These are phyloP conservation scores for Chalaropsis thielavioides DNA, from an alignment of 2,329 filamentous ascomycete genomes.

Conservation along the genomic window DNA sequence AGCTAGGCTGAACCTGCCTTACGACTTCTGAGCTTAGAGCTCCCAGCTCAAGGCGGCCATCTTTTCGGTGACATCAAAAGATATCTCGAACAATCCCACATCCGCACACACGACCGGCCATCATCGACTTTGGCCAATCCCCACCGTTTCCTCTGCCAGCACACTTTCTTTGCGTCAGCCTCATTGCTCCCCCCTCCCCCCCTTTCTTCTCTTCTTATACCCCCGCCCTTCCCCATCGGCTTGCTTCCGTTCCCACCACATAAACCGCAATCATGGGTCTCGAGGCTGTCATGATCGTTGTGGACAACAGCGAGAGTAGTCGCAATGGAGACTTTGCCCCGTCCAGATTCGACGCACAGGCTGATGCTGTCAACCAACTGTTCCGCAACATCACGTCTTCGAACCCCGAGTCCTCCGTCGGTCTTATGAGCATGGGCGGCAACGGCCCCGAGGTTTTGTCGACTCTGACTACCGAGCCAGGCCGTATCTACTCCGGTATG, in stretches of 20 bases:
- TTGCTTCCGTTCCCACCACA: constrained; percentile 12
- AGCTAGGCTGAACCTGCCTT: constrained; percentile 17
- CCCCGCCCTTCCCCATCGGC: not conserved
- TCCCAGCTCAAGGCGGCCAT: constrained; percentile 9
- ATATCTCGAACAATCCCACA: not conserved
- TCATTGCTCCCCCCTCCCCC: not conserved
- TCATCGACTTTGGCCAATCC: not conserved
- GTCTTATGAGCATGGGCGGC: constrained; percentile 97
- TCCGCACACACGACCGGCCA: not conserved
- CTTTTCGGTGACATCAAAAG: constrained; percentile 17
- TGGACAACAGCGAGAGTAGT: constrained; percentile 98
- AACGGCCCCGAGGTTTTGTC: constrained; percentile 95
- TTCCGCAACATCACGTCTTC: constrained; percentile 91
- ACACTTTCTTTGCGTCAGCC: not conserved
- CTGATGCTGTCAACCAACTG: constrained; percentile 85
- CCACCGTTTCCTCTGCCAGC: not conserved
- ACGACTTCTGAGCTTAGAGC: constrained; percentile 14
- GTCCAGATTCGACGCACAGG: constrained; percentile 89
- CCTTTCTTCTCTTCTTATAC: not conserved
- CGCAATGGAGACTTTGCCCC: constrained; percentile 89
- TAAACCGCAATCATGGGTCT: constrained; percentile 66
- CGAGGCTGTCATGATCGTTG: constrained; percentile 98
- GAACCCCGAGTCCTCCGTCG: constrained; percentile 93
- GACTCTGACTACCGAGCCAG: constrained; percentile 89
- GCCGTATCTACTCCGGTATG: constrained; percentile 83